Evolutionary conservation across 305 asterid species (phyloP).

Genomic region (Solanum hybrid): DNA sequence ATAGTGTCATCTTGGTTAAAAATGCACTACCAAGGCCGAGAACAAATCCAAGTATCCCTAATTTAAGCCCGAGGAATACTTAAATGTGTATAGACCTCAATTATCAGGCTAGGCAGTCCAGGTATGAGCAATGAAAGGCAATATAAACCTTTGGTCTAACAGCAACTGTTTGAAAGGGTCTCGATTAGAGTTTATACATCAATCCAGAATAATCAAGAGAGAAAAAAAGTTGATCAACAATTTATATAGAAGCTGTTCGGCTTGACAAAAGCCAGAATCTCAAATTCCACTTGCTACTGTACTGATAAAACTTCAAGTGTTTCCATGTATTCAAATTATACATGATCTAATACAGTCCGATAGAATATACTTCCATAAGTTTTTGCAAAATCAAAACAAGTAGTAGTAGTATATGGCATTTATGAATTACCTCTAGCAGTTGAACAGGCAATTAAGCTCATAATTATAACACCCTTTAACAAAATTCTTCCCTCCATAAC

Average conservation of each 20-base stretch:
- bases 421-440: slow-evolving; percentile 22
- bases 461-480: slow-evolving; percentile 14
- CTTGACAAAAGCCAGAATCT: background rate
- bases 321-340: background rate
- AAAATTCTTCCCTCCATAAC: slow-evolving; percentile 17
- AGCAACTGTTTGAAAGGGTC: background rate
- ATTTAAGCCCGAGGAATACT: background rate
- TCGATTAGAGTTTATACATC: background rate
- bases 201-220: background rate
- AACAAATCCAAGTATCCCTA: background rate
- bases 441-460: slow-evolving; percentile 12
- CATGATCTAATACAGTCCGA: background rate
- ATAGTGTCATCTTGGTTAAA: background rate
- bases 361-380: background rate
- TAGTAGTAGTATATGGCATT: background rate
- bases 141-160: background rate
- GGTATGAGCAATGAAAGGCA: background rate
- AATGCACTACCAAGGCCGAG: background rate
- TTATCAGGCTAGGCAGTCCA: background rate
- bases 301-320: background rate
- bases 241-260: background rate
- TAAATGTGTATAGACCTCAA: background rate
- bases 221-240: background rate
- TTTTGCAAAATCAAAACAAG: background rate
- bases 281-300: background rate